phyloP scores from a whole-genome alignment of 164 flowering plant genomes.

The Stephania cephalantha region DNA sequence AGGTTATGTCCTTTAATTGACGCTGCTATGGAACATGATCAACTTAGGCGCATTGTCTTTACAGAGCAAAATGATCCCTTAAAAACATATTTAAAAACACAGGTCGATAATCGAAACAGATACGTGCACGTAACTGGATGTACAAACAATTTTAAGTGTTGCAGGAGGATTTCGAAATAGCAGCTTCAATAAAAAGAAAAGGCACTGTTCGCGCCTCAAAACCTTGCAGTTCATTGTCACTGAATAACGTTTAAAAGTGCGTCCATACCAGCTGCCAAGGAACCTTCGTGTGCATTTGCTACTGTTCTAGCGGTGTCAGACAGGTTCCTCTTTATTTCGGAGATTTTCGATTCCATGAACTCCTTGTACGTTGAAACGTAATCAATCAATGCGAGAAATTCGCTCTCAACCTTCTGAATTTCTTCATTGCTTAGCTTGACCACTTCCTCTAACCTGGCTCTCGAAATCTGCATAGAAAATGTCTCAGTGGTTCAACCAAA shows the following conservation, averaged over 20 bases:
- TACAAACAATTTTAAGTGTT: too few species aligned
- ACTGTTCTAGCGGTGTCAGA: conserved; percentile 40
- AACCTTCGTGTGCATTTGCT: conserved; percentile 39
- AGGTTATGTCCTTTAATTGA: too few species aligned
- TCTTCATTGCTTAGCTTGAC: conserved; percentile 48
- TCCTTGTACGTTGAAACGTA: conserved; percentile 66
- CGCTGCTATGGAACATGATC: too few species aligned
- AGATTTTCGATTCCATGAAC: conserved; percentile 38
- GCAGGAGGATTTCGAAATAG: too few species aligned
- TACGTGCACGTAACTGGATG: too few species aligned
- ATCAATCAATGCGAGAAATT: conserved; percentile 57
- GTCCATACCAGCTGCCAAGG: conserved; percentile 25
- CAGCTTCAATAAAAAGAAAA: too few species aligned
- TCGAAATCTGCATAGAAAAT: conserved; percentile 36
- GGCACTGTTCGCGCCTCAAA: too few species aligned
- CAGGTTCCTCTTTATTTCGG: conserved; percentile 40
- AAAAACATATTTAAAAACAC: too few species aligned
- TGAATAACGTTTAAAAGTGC: conserved; percentile 6
- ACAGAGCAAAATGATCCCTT: too few species aligned
- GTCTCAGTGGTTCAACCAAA: neutral
- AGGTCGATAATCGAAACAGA: too few species aligned
- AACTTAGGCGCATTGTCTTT: too few species aligned
- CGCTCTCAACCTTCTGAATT: conserved; percentile 46
- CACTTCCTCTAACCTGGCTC: conserved; percentile 44
- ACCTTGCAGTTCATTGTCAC: neutral